A percentile compares a stretch with the other conserved stretches of the same genome.
phyloP scores from a whole-genome alignment of 2,329 filamentous ascomycete genomes.

The Westerdykella aurantiaca region DNA sequence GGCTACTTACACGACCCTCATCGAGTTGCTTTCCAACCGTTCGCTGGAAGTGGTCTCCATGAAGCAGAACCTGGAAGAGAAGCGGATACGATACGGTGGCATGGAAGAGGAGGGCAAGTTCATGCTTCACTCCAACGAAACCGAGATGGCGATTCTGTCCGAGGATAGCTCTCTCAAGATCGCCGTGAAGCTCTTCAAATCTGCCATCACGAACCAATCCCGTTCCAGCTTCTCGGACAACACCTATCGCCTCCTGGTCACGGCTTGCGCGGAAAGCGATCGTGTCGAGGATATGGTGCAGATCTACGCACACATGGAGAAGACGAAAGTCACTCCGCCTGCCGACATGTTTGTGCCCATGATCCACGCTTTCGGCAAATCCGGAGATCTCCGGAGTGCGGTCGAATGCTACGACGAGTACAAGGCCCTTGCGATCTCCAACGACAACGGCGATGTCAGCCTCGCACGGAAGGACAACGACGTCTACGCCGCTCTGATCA shows the following conservation, averaged over 20 bases:
- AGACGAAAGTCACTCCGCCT: slow-evolving; percentile 64
- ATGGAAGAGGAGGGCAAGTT: slow-evolving; percentile 80
- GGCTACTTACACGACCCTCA: slow-evolving; percentile 81
- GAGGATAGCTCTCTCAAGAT: slow-evolving; percentile 84
- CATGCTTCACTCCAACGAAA: slow-evolving; percentile 80
- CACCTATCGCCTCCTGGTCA: slow-evolving; percentile 79
- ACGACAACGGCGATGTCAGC: slow-evolving; percentile 67
- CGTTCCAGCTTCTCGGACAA: slow-evolving; percentile 66
- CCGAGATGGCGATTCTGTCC: slow-evolving; percentile 76
- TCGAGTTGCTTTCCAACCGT: slow-evolving; percentile 73
- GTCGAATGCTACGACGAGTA: slow-evolving; percentile 97
- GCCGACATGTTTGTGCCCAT: slow-evolving; percentile 83
- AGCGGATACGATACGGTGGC: slow-evolving; percentile 76
- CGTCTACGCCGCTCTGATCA: slow-evolving; percentile 87
- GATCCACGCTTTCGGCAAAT: slow-evolving; percentile 85
- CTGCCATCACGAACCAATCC: slow-evolving; percentile 59
- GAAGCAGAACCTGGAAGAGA: slow-evolving; percentile 70
- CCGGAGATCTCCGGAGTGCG: slow-evolving; percentile 76
- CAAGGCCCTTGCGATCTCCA: slow-evolving; percentile 75
- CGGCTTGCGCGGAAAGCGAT: slow-evolving; percentile 76
- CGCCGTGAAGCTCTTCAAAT: slow-evolving; percentile 78
- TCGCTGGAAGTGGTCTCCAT: slow-evolving; percentile 71
- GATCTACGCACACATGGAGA: slow-evolving; percentile 88
- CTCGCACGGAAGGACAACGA: slow-evolving; percentile 70
- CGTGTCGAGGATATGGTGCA: slow-evolving; percentile 83